Evolutionary conservation across 805 yeast genomes (phyloP), one percentile per base, ranked within the genome.

Genomic region (Naumovozyma baii): DNA sequence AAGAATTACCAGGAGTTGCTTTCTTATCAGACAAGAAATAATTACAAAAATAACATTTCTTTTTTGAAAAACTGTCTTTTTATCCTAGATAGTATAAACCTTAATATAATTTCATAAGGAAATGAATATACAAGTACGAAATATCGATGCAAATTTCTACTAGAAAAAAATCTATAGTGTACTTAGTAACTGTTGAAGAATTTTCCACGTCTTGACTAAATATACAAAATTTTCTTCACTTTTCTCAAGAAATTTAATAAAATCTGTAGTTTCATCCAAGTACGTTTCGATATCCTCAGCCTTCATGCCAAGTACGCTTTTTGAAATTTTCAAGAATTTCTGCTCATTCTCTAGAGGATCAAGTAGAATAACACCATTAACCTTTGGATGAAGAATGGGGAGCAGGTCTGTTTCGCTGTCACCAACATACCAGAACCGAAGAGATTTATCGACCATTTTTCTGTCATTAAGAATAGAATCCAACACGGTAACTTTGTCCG

Each of bases 1-100:
- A 92, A 80, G 92, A 75, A 57, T 78, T 92, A 60, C 98, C 98
- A 59, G 98, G 98, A 79, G 97, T 92, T 56, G 79, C 74, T 61
- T 94, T 88, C 70, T 80, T 88, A 58, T 79, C 95, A 52, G 79
- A 76, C 69, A 87, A 85, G 66, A 61, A 66, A 48, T 53, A 54
- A 52, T 43, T 48, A 35, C 36, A 44, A 22, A 10, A 22, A 22
- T 34, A 37, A 31, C 34, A 26, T 39, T 37, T 40, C 31, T 17
- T 19, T 29, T 35, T 35, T 35, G n/a, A n/a, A n/a, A n/a, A n/a
- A n/a, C n/a, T n/a, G n/a, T n/a, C n/a, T n/a, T n/a, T n/a, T n/a
- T n/a, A n/a, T n/a, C n/a, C n/a, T n/a, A n/a, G n/a, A n/a, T n/a
- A n/a, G n/a, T n/a, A 22, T 22, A 22, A 22, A 22, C 26, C 26